phyloP scores from a whole-genome alignment of 495 filamentous ascomycete genomes.

The Cercophora sp. region DNA sequence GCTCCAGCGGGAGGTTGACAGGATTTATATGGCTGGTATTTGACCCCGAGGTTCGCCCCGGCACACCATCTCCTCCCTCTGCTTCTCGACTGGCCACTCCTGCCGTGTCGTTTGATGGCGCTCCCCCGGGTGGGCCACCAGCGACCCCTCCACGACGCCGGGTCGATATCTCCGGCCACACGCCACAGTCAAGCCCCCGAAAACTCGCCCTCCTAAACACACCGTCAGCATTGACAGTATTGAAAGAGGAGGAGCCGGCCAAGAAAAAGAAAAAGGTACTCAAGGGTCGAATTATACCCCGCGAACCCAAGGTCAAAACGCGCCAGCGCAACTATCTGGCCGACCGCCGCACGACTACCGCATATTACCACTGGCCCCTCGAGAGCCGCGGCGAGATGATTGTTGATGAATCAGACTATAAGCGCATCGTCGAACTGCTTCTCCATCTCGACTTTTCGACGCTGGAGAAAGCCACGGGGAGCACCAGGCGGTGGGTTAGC shows the following conservation, averaged over 20 bases:
- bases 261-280: conserved; percentile 40
- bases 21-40: conserved; percentile 95
- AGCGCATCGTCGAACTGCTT: conserved; percentile 69
- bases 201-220: conserved; percentile 16
- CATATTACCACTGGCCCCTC: conserved; percentile 66
- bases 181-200: conserved; percentile 21
- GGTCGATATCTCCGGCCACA: conserved; percentile 14
- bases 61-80: too few relatives aligned
- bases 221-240: background rate
- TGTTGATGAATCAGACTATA: conserved; percentile 68
- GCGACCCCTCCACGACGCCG: conserved; percentile 32
- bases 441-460: conserved; percentile 82
- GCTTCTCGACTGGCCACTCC: conserved; percentile 7
- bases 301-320: conserved; percentile 55
- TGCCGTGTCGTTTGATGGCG: conserved; percentile 24
- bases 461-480: conserved; percentile 59
- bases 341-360: conserved; percentile 43
- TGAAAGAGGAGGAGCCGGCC: too few relatives aligned
- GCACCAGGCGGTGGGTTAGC: conserved; percentile 70
- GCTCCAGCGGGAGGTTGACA: conserved; percentile 81
- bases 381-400: conserved; percentile 66
- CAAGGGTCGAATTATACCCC: conserved; percentile 49
- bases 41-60: conserved; percentile 36
- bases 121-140: conserved; percentile 19
- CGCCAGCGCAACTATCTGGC: conserved; percentile 35